Percentiles rank a stretch among this genome's conserved stretches.
Evolutionary conservation across 495 filamentous ascomycete genomes (phyloP).

Genomic region (Lasiosphaeria hispida): DNA sequence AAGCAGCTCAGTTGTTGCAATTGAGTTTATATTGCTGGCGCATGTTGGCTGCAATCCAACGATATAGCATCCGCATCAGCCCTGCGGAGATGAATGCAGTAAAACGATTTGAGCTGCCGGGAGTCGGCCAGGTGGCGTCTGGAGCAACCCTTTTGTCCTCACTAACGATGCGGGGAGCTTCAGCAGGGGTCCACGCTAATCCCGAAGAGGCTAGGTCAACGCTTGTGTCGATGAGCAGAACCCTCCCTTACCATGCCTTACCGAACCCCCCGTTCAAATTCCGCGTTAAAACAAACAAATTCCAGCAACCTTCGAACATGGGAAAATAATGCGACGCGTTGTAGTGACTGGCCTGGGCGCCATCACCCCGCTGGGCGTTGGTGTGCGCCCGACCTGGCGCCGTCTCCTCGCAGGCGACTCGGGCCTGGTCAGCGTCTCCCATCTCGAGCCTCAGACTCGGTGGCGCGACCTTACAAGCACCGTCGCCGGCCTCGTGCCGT

Average conservation of each 20-base stretch:
- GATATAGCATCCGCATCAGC: background rate
- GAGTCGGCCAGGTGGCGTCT: too few relatives aligned
- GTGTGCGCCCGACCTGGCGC: constrained; percentile 74
- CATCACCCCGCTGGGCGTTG: constrained; percentile 86
- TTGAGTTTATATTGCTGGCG: too few relatives aligned
- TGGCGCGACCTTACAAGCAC: constrained; percentile 75
- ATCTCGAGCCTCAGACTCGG: constrained; percentile 47
- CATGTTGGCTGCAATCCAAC: too few relatives aligned
- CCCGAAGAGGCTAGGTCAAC: too few relatives aligned
- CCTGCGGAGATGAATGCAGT: background rate
- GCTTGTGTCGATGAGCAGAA: too few relatives aligned
- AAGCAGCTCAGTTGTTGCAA: background rate
- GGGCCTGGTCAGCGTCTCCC: constrained; percentile 69
- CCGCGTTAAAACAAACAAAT: too few relatives aligned
- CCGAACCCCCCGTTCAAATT: too few relatives aligned
- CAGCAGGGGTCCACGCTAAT: too few relatives aligned
- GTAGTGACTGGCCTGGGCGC: constrained; percentile 94
- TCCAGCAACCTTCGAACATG: constrained; percentile 14
- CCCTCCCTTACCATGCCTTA: too few relatives aligned
- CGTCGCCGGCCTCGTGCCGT: constrained; percentile 79
- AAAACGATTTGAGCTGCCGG: too few relatives aligned
- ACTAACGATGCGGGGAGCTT: too few relatives aligned
- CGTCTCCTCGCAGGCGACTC: constrained; percentile 75
- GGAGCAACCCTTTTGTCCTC: too few relatives aligned
- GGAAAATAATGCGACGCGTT: constrained; percentile 73